These are phyloP conservation scores for Epichloe festucae DNA, from an alignment of 2,329 filamentous ascomycete species.

Conservation along the genomic window DNA sequence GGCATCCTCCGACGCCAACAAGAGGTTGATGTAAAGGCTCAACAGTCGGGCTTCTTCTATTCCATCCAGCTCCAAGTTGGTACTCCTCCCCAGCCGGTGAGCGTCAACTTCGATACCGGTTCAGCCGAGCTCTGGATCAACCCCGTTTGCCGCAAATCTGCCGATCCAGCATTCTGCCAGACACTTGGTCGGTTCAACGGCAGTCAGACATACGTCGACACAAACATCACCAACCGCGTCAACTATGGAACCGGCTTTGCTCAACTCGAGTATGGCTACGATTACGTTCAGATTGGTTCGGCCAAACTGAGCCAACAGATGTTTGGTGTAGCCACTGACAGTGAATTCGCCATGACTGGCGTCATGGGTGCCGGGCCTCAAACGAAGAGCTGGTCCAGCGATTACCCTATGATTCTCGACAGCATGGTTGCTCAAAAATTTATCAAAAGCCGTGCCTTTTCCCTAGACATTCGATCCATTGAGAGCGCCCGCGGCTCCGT, in stretches of 20 bases:
- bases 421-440: constrained; percentile 20
- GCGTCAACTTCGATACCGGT: constrained; percentile 28
- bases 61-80: constrained; percentile 25
- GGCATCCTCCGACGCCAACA: constrained; percentile 17
- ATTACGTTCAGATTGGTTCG: constrained; percentile 19
- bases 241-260: constrained; percentile 21
- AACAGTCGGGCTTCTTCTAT: constrained; percentile 23
- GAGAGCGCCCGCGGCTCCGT: constrained; percentile 19
- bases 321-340: constrained; percentile 24
- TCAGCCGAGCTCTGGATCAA: constrained; percentile 31
- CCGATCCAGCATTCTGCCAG: constrained; percentile 16
- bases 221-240: constrained; percentile 13
- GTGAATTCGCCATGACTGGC: constrained; percentile 16
- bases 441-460: constrained; percentile 25
- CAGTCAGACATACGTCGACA: constrained; percentile 17
- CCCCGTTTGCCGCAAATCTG: constrained; percentile 22
- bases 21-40: constrained; percentile 12
- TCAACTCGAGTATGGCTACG: constrained; percentile 21
- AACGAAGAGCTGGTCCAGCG: constrained; percentile 19
- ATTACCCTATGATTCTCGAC: constrained; percentile 24
- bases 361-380: constrained; percentile 24
- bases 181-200: constrained; percentile 18
- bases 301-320: constrained; percentile 21
- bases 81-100: constrained; percentile 24
- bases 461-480: constrained; percentile 21